A percentile compares a stretch with the other conserved stretches of the same genome.
phyloP scores from a whole-genome alignment of 176 grass and related monocot genomes.

The Olyra latifolia region DNA sequence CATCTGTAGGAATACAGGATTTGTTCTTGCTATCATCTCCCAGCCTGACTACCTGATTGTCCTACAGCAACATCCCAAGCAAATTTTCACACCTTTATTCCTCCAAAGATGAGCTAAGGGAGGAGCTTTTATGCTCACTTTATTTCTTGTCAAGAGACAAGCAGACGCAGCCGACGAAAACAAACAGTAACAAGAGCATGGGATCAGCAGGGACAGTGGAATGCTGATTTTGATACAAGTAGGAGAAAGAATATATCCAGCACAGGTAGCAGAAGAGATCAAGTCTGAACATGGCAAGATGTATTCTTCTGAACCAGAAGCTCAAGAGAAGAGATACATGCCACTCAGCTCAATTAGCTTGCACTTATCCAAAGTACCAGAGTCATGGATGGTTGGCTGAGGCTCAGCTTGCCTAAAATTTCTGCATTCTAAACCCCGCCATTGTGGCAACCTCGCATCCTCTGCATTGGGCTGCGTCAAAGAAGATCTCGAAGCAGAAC shows the following conservation, averaged over 20 bases:
- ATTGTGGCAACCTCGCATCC: background rate
- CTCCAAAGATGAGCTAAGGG: background rate
- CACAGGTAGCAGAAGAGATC: background rate
- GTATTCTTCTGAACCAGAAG: background rate
- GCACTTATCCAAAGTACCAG: background rate
- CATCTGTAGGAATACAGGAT: background rate
- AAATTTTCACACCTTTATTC: background rate
- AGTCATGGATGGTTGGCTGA: background rate
- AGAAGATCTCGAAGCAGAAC: background rate
- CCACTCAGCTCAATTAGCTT: background rate
- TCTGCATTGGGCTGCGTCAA: background rate
- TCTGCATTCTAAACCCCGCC: background rate
- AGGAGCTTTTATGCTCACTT: background rate
- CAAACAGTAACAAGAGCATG: background rate
- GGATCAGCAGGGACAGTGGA: background rate
- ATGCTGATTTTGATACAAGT: background rate
- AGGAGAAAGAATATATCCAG: background rate
- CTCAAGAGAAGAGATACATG: background rate
- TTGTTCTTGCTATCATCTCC: background rate
- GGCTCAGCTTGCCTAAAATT: background rate
- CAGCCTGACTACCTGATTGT: no score
- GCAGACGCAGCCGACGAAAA: background rate
- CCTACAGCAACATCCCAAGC: background rate
- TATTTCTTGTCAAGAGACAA: slow-evolving; percentile 24
- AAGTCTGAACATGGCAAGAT: background rate